Evolutionary conservation across 495 filamentous ascomycete genomes (phyloP), one percentile per base, ranked within the genome.

Genomic region (Aspergillus avenaceus): DNA sequence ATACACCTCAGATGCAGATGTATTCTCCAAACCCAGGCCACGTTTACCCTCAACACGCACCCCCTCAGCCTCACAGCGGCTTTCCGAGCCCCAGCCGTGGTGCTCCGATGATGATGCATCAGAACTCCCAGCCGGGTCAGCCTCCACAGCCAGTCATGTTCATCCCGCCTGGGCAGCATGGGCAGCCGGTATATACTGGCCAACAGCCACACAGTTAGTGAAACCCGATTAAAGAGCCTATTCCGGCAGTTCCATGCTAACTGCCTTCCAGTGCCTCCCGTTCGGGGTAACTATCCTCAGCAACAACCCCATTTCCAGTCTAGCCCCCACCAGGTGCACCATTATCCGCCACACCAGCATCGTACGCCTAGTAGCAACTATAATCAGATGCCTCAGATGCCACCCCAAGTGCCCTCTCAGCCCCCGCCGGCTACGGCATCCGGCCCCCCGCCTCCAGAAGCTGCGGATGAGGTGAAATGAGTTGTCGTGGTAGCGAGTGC

Each of bases 61-160:
- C 79, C 14, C 82, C 84, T 32, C 82, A 84, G 63, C 77, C 80
- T 11, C 77, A 85, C 3, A 91, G 84, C 59, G 87, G 88, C 14
- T 96, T 86, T 66, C 86, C 88, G n/a, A 92, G 87, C 59, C 88
- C 89, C 1, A 82, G 87, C 44, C 79, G 88, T 16, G 80, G 80
- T 22, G 81, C 86, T 1, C 88, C 87, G 2, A 85, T 91, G 71
- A 91, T 92, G 87, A 88, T 89, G 80, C 86, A 88, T 59, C 77
- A 82, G 64, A 84, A 84, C 43, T 90, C 86, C 18, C 86, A 89
- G 54, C 84, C 85, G 53, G 86, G 85, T 13, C 86, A 90, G 54
- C 69, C 72, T 38, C 70, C 75, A 5, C 76, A 74, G 50, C 64
- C 65, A 45, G 73, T 77, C 42, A 79, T 87, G 61, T 88, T 79